phyloP scores from a whole-genome alignment of 116 monocot genomes.

The Cymodocea nodosa region DNA sequence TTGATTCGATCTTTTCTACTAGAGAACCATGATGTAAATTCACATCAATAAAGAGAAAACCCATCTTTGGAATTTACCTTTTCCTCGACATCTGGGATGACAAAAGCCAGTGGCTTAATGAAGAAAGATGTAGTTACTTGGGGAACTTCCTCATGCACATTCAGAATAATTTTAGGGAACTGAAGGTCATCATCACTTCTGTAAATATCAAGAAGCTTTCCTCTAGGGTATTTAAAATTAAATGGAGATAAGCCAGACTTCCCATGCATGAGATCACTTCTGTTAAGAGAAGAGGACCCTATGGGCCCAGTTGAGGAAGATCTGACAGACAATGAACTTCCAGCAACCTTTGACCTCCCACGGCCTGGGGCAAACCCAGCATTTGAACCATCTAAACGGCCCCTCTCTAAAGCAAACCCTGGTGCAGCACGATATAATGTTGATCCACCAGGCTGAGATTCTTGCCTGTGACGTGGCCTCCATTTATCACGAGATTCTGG shows the following conservation, averaged over 20 bases:
- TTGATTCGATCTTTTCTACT: not conserved
- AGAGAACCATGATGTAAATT: not conserved
- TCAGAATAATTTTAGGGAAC: slow-evolving; percentile 27
- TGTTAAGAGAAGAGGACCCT: slow-evolving; percentile 39
- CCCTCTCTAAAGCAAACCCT: slow-evolving; percentile 78
- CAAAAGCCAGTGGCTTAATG: slow-evolving; percentile 63
- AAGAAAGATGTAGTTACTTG: slow-evolving; percentile 29
- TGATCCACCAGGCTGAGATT: slow-evolving; percentile 38
- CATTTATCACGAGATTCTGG: slow-evolving; percentile 94
- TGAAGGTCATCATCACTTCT: slow-evolving; percentile 30
- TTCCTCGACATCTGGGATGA: slow-evolving; percentile 56
- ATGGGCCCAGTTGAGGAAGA: slow-evolving; percentile 28
- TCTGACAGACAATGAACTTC: not conserved
- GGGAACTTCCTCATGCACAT: slow-evolving; percentile 37
- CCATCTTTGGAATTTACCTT: slow-evolving; percentile 24
- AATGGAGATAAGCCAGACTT: slow-evolving; percentile 10
- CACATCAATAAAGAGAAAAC: not conserved
- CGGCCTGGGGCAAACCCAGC: slow-evolving; percentile 77
- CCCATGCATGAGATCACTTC: slow-evolving; percentile 13
- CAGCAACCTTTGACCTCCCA: slow-evolving; percentile 38
- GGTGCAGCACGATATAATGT: slow-evolving; percentile 68
- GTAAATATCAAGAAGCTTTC: slow-evolving; percentile 97
- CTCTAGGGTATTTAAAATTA: slow-evolving; percentile 73
- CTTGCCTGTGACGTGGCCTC: slow-evolving; percentile 91
- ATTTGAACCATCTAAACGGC: slow-evolving; percentile 37